Conservation (phyloP, 805 yeast species). For the Saccharomycopsis schoenii region DNA sequence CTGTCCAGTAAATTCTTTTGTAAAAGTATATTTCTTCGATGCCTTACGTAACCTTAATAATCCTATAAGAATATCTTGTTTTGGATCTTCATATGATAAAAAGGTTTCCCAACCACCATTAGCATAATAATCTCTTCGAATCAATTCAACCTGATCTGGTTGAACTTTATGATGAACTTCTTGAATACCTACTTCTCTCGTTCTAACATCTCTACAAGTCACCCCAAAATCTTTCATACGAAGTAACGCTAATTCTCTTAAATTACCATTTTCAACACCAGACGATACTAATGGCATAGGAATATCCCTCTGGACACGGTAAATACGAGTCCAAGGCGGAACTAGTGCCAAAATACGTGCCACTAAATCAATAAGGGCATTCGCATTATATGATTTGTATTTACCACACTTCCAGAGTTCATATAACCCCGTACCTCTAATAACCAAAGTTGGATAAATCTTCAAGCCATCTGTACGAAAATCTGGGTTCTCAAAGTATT, state of each 20-base stretch:
- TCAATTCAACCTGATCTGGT: slow-evolving; percentile 94
- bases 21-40: slow-evolving; percentile 76
- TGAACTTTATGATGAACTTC: slow-evolving; percentile 95
- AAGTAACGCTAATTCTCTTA: slow-evolving; percentile 89
- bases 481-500: slow-evolving; percentile 93
- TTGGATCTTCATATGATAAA: slow-evolving; percentile 91
- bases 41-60: slow-evolving; percentile 81
- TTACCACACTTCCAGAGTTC: slow-evolving; percentile 96
- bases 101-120: slow-evolving; percentile 99
- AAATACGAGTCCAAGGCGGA: slow-evolving; percentile 99
- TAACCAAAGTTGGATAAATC: slow-evolving; percentile 90
- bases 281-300: slow-evolving; percentile 98
- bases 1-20: slow-evolving; percentile 77
- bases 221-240: slow-evolving; percentile 98
- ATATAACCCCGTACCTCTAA: slow-evolving; percentile 93
- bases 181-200: slow-evolving; percentile 97
- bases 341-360: slow-evolving; percentile 93
- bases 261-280: slow-evolving; percentile 96
- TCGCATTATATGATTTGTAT: slow-evolving; percentile 90
- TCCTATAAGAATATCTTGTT: slow-evolving; percentile 91
- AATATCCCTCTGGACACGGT: slow-evolving; percentile 96
- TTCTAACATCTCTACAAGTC: slow-evolving; percentile 88
- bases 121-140: slow-evolving; percentile 92
- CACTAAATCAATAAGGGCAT: slow-evolving; percentile 85
- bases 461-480: slow-evolving; percentile 96